phyloP scores from a whole-genome alignment of 345 rosid genomes.

The Euphorbia pulcherrima region DNA sequence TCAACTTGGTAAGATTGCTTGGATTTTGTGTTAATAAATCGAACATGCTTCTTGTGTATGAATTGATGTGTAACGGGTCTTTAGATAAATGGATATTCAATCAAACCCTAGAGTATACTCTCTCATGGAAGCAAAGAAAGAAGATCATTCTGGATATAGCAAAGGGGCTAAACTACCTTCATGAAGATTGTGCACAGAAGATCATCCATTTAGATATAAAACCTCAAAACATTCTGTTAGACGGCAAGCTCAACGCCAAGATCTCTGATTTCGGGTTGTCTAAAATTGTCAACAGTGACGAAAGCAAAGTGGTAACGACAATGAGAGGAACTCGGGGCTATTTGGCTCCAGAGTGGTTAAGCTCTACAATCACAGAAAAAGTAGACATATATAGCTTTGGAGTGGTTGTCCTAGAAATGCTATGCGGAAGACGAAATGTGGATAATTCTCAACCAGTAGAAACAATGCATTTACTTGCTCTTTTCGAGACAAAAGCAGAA shows the following conservation, averaged over 20 bases:
- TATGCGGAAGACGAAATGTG: conserved; percentile 61
- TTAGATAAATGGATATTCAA: conserved; percentile 65
- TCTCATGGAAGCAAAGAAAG: conserved; percentile 73
- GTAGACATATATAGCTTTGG: conserved; percentile 73
- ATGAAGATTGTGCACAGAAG: conserved; percentile 57
- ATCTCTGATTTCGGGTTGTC: conserved; percentile 10
- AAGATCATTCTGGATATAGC: conserved; percentile 82
- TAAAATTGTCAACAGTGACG: conserved; percentile 1
- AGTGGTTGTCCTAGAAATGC: conserved; percentile 64
- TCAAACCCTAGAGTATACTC: conserved; percentile 35
- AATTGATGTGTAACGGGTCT: conserved; percentile 82
- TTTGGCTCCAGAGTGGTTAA: conserved; percentile 18
- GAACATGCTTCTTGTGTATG: conserved; percentile 67
- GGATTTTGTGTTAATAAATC: conserved; percentile 73
- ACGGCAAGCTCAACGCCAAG: neutral
- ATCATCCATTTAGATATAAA: conserved; percentile 9
- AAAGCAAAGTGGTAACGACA: conserved; percentile 19
- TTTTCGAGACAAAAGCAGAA: conserved; percentile 53
- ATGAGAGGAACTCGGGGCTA: conserved; percentile 29
- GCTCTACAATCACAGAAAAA: conserved; percentile 48
- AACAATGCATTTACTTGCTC: conserved; percentile 40
- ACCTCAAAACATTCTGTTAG: conserved; percentile 9
- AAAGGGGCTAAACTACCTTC: conserved; percentile 79
- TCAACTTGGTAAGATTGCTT: conserved; percentile 46
- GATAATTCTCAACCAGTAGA: conserved; percentile 56